Evolutionary conservation across 2,329 filamentous ascomycete genomes (phyloP).

Genomic region (Monilinia fructigena): DNA sequence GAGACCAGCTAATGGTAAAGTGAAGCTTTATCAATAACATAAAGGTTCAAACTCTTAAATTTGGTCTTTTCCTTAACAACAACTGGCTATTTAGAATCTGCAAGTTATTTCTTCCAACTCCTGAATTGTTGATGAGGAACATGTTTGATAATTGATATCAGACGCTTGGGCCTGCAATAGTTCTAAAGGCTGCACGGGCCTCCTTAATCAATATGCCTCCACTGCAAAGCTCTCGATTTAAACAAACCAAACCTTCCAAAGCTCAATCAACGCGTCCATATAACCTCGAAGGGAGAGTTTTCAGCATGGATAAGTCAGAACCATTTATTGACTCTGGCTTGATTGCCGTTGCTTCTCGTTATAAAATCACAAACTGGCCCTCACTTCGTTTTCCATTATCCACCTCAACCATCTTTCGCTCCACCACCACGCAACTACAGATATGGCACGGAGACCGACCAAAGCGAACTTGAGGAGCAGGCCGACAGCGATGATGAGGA

Average conservation of each 20-base stretch:
- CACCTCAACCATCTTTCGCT: slow-evolving; percentile 52
- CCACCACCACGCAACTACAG: slow-evolving; percentile 36
- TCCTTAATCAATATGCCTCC: not conserved
- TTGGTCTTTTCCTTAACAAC: no score
- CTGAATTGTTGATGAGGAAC: no score
- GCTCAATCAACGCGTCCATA: not conserved
- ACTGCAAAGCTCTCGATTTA: slow-evolving; percentile 2
- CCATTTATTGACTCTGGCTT: slow-evolving; percentile 50
- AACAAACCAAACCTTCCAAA: slow-evolving; percentile 1
- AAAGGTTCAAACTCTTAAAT: no score
- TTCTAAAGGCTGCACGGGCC: not conserved
- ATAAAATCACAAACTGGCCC: slow-evolving; percentile 70
- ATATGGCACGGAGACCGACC: slow-evolving; percentile 40
- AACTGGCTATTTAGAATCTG: no score
- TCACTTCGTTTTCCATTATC: slow-evolving; percentile 83
- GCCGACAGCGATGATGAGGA: slow-evolving; percentile 36
- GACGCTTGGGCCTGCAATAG: slow-evolving; percentile 8
- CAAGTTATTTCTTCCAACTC: no score
- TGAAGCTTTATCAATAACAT: no score
- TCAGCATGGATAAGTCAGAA: slow-evolving; percentile 18
- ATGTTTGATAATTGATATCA: not conserved
- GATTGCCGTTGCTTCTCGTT: slow-evolving; percentile 37
- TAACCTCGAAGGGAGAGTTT: slow-evolving; percentile 5
- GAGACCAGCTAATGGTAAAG: no score
- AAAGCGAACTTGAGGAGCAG: slow-evolving; percentile 29